phyloP scores from a whole-genome alignment of 768 basidiomycete species.

The Mycena rosella region DNA sequence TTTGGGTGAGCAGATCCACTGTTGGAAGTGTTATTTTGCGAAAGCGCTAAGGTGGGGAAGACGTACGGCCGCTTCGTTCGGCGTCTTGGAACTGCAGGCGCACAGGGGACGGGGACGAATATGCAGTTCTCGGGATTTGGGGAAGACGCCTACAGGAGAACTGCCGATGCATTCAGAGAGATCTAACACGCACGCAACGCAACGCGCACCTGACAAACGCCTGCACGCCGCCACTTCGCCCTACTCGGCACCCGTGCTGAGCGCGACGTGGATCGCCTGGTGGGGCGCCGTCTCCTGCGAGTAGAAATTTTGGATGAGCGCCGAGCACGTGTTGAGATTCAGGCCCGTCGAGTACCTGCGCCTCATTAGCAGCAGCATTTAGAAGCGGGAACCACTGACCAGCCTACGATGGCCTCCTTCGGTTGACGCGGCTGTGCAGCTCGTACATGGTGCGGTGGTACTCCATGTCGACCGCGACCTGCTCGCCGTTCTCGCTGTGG shows the following conservation, averaged over 20 bases:
- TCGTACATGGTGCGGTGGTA: conserved; percentile 96
- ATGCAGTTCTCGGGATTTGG: conserved; percentile 96
- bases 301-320: conserved; percentile 98
- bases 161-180: conserved; percentile 52
- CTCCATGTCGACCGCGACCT: conserved; percentile 96
- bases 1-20: conserved; percentile 84
- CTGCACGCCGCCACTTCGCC: conserved; percentile 76
- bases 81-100: conserved; percentile 85
- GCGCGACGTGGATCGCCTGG: conserved; percentile 90
- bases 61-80: conserved; percentile 89
- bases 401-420: conserved; percentile 93
- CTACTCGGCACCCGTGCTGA: conserved; percentile 86
- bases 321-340: conserved; percentile 92
- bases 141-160: conserved; percentile 88
- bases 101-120: conserved; percentile 92
- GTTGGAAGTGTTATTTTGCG: conserved; percentile 23
- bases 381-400: conserved; percentile 64
- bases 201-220: conserved; percentile 84
- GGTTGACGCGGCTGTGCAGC: conserved; percentile 87
- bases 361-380: neutral
- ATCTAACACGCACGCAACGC: conserved; percentile 7
- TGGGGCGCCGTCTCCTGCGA: conserved; percentile 90
- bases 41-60: neutral
- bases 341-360: conserved; percentile 93
- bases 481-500: conserved; percentile 92